Evolutionary conservation across 306 rosid species (phyloP).

Genomic region (Ziziphus jujuba): DNA sequence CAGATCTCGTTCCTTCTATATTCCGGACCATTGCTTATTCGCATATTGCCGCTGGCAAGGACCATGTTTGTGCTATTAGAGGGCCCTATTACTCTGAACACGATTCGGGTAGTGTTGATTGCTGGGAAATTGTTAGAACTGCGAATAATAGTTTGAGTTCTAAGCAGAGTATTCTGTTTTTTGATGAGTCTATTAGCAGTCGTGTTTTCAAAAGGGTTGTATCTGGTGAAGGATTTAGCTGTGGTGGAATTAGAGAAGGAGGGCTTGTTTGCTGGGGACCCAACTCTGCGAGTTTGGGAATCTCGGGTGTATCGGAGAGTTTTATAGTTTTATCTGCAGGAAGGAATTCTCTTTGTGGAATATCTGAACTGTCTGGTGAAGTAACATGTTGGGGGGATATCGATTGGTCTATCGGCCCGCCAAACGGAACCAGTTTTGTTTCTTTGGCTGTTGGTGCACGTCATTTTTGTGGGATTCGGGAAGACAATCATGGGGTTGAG

Average conservation of each 20-base stretch:
- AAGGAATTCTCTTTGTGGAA: slow-evolving; percentile 60
- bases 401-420: slow-evolving; percentile 34
- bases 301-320: slow-evolving; percentile 46
- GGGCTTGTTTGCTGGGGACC: slow-evolving; percentile 93
- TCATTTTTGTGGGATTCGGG: slow-evolving; percentile 77
- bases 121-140: slow-evolving; percentile 63
- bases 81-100: slow-evolving; percentile 69
- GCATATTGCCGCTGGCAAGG: slow-evolving; percentile 69
- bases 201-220: slow-evolving; percentile 52
- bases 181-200: slow-evolving; percentile 38
- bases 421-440: slow-evolving; percentile 25
- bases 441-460: slow-evolving; percentile 60
- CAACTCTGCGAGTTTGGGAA: slow-evolving; percentile 36
- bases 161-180: slow-evolving; percentile 40
- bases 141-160: slow-evolving; percentile 40
- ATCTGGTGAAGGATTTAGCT: slow-evolving; percentile 82
- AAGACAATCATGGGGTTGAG: slow-evolving; percentile 67
- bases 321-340: slow-evolving; percentile 60
- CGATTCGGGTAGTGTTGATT: slow-evolving; percentile 65
- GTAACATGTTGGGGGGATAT: slow-evolving; percentile 76
- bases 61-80: slow-evolving; percentile 80
- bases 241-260: slow-evolving; percentile 62
- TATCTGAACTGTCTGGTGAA: slow-evolving; percentile 46
- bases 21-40: slow-evolving; percentile 58
- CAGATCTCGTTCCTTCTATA: slow-evolving; percentile 63